A percentile compares a stretch with the other conserved stretches of the same genome.
phyloP scores from a whole-genome alignment of 768 basidiomycete genomes.

The Auriscalpium vulgare region DNA sequence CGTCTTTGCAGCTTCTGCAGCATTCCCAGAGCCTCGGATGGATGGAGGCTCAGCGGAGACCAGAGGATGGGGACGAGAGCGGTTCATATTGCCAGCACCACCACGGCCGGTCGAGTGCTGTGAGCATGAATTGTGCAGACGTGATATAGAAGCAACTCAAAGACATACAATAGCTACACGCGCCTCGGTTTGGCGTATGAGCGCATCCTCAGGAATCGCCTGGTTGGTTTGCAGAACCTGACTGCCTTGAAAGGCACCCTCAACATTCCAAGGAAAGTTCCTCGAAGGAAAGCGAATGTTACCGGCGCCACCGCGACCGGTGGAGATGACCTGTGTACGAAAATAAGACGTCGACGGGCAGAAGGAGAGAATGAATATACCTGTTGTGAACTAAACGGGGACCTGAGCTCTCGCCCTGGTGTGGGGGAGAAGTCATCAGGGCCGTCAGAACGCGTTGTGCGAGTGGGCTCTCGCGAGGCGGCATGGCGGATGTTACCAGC shows the following conservation, averaged over 20 bases:
- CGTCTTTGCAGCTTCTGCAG: no score
- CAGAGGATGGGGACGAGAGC: background rate
- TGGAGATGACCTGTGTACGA: background rate
- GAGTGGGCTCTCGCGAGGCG: background rate
- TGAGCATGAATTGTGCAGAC: background rate
- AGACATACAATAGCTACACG: background rate
- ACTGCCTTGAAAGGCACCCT: background rate
- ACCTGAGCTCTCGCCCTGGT: background rate
- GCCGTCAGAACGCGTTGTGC: background rate
- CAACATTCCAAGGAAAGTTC: background rate
- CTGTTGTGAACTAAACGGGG: background rate
- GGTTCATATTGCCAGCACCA: slow-evolving; percentile 1
- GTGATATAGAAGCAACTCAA: background rate
- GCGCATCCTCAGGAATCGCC: background rate
- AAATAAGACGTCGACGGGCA: background rate
- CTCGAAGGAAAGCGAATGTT: background rate
- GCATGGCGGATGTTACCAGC: slow-evolving; percentile 3
- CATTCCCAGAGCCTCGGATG: no score
- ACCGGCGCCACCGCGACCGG: slow-evolving; percentile 9
- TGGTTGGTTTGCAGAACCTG: background rate
- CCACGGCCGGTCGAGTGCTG: slow-evolving; percentile 6
- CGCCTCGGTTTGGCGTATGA: background rate
- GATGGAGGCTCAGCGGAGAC: no score
- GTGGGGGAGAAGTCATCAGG: background rate
- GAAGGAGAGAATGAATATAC: background rate